These are phyloP conservation scores for Chlamydomonas sphaeroides DNA, from an alignment of 139 green algal genomes.

Conservation along the genomic window DNA sequence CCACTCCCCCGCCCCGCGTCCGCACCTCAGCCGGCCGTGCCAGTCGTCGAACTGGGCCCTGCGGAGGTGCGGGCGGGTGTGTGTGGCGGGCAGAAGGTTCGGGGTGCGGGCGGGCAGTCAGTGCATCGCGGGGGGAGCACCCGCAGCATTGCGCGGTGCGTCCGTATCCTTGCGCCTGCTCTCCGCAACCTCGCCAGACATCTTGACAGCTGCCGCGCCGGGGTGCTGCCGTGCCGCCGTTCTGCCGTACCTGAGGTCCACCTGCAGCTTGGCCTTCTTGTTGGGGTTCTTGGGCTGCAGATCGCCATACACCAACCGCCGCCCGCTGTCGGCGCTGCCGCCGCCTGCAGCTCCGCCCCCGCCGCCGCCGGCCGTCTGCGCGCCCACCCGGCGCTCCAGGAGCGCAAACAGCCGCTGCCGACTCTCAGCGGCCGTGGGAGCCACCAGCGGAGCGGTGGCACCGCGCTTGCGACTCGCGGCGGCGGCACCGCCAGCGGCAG, in stretches of 20 bases:
- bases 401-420: conserved; percentile 31
- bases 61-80: too few species aligned
- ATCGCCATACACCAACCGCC: conserved; percentile 5
- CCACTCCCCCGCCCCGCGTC: neutral
- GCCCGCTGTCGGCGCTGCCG: too few species aligned
- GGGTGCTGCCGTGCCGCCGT: too few species aligned
- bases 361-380: neutral
- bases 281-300: conserved; percentile 30
- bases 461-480: too few species aligned
- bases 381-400: conserved; percentile 26
- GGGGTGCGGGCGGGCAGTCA: too few species aligned
- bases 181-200: too few species aligned
- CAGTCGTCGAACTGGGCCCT: conserved; percentile 40
- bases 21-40: conserved; percentile 1
- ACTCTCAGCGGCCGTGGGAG: neutral
- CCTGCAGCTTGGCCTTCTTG: conserved; percentile 20
- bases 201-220: too few species aligned
- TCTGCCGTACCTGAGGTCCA: conserved; percentile 8
- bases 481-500: too few species aligned
- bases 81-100: too few species aligned
- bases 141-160: too few species aligned
- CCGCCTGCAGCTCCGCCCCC: neutral
- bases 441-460: neutral
- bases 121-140: too few species aligned
- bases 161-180: too few species aligned